Percentiles rank a stretch among this genome's conserved stretches.
These are phyloP conservation scores for Gyromitra esculenta DNA, from an alignment of 2,329 filamentous ascomycete species.

Conservation along the genomic window DNA sequence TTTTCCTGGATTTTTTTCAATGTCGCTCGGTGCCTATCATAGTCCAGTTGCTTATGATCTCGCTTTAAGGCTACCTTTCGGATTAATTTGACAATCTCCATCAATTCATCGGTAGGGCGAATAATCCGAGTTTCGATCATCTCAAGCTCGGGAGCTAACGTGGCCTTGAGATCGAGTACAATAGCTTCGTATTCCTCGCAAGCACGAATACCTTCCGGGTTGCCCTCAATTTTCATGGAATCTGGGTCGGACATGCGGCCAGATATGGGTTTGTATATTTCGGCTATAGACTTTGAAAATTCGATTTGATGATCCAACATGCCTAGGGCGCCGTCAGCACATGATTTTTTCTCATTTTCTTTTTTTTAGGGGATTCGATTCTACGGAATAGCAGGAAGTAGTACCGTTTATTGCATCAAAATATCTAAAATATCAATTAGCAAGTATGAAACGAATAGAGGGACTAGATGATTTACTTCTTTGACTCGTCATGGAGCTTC, in stretches of 20 bases:
- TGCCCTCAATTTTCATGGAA: conserved; percentile 81
- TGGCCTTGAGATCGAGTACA: conserved; percentile 88
- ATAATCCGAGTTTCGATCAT: conserved; percentile 96
- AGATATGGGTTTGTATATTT: conserved; percentile 98
- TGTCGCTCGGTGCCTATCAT: conserved; percentile 82
- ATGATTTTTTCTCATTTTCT: not conserved
- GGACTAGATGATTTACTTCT: conserved; percentile 68
- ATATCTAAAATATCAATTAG: conserved; percentile 67
- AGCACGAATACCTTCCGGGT: conserved; percentile 89
- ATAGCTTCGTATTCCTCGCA: conserved; percentile 96
- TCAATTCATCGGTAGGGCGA: conserved; percentile 88
- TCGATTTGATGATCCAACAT: conserved; percentile 98
- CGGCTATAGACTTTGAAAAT: conserved; percentile 93
- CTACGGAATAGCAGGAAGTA: not conserved
- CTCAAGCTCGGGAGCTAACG: conserved; percentile 88
- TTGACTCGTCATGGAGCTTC: conserved; percentile 93
- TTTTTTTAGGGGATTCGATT: not conserved
- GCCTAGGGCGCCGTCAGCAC: conserved; percentile 62
- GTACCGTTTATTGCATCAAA: conserved; percentile 92
- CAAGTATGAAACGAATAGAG: conserved; percentile 36
- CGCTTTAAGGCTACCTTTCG: conserved; percentile 88
- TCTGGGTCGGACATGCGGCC: conserved; percentile 94
- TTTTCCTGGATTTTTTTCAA: conserved; percentile 97
- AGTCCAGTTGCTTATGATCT: conserved; percentile 97
- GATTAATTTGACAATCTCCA: conserved; percentile 95